Percentiles rank a stretch among this genome's conserved stretches.
These are phyloP conservation scores for Cladosporium sp. DNA, from an alignment of 2,329 filamentous ascomycete genomes.

Conservation along the genomic window DNA sequence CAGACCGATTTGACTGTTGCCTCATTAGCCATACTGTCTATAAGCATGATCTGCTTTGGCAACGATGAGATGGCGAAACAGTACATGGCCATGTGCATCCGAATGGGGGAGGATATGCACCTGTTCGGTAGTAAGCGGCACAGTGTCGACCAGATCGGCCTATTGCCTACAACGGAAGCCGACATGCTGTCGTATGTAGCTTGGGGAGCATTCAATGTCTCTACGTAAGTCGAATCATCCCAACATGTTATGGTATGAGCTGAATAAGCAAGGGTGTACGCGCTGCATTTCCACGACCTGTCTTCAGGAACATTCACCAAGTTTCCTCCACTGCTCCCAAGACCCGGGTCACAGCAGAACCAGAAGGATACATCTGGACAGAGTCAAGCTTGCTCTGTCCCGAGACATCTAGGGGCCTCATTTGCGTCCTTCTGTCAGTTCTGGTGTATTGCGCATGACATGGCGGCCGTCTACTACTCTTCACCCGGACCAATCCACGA, in stretches of 20 bases:
- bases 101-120: neutral
- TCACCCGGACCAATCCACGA: neutral
- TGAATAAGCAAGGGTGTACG: neutral
- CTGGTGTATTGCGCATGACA: neutral
- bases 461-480: slow-evolving; percentile 1
- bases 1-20: neutral
- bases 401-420: neutral
- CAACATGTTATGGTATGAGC: neutral
- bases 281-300: neutral
- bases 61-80: neutral
- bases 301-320: neutral
- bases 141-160: neutral
- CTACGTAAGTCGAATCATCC: neutral
- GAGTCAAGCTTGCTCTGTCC: neutral
- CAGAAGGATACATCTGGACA: neutral
- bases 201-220: neutral
- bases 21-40: neutral
- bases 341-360: neutral
- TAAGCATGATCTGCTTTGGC: neutral
- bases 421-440: slow-evolving; percentile 4
- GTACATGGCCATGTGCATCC: neutral
- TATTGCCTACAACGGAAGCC: neutral
- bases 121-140: neutral
- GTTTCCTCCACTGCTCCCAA: neutral
- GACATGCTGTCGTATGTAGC: neutral